Base-by-base conservation (phyloP, 179 eudicot genomes). In the Silene noctiflora region DNA sequence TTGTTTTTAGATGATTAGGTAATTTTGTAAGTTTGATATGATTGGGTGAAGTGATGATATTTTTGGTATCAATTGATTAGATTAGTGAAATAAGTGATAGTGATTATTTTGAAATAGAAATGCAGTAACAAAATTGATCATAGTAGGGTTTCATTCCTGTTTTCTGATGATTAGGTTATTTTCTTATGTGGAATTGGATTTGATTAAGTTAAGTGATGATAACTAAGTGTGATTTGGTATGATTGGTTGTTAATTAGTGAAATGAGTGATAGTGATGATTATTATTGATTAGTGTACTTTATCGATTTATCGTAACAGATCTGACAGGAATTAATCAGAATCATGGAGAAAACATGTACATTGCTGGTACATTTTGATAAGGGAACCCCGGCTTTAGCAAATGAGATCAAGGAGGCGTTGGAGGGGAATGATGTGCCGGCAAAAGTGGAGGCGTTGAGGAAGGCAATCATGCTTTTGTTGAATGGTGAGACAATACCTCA, bases 371-470 rank as follows among this genome's bases (percentile, higher is more conserved):
- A 90, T 64, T 90, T 87, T 76, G 96, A 90, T 79, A 89, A 90
- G 81, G 91, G 89, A 17, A 89, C 96, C 19, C 93, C 96, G 0
- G 96, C 96, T 7, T 85, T 89, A 24, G 93, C 91, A 20, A 91
- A 91, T 79, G 97, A 91, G 85, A 90, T 89, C 82, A 90, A 89
- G 72, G 91, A 85, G 81, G 91, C 93, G 35, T 80, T 90, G 72
- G 91, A 90, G 72, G 92, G 96, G 7, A 85, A 85, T 10, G 96
- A 90, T 62, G 83, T 86, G 51, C 62, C 70, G 8, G 87, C 91
- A 0, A 90, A 90, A 80, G 83, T 81, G 9, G 91, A 87, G 48
- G 96, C 93, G 6, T 79, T 90, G 88, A 90, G 88, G 86, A 89
- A 90, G 79, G 91, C 93, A 20, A 79, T 90, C 46, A 87, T 89